Percentiles rank a stretch among this genome's conserved stretches.
Conservation (phyloP, 1,139 yeast genomes). For the Candida buenavistaensis region DNA sequence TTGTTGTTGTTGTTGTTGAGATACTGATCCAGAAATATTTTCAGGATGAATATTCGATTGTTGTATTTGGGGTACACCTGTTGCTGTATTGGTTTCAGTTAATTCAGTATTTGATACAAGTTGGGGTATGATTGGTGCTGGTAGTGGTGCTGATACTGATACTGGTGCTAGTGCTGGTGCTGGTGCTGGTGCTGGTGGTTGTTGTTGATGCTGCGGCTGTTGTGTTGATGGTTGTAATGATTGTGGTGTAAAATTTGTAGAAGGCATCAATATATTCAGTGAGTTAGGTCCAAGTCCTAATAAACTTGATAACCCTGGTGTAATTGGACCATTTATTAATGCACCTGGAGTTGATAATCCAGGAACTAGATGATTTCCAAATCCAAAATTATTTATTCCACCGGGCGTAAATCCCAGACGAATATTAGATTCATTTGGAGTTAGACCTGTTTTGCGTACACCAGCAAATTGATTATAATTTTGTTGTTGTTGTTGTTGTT, state of each 20-base stretch:
- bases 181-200: slow-evolving; percentile 6
- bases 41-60: no score
- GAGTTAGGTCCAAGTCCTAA: slow-evolving; percentile 27
- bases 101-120: no score
- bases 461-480: slow-evolving; percentile 29
- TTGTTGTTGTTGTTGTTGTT: slow-evolving; percentile 13
- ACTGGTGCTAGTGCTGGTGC: no score
- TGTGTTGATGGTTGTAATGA: slow-evolving; percentile 7
- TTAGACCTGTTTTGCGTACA: slow-evolving; percentile 56
- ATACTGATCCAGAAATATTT: no score
- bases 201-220: slow-evolving; percentile 12
- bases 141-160: no score
- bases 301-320: slow-evolving; percentile 47
- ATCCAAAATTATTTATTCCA: slow-evolving; percentile 31
- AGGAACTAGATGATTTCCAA: slow-evolving; percentile 28
- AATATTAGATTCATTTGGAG: slow-evolving; percentile 68
- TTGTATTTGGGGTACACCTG: neutral
- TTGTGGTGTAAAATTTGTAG: neutral
- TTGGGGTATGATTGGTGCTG: no score
- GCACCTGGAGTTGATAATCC: slow-evolving; percentile 49
- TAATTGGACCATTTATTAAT: slow-evolving; percentile 43
- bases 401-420: slow-evolving; percentile 66
- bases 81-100: slow-evolving; percentile 7
- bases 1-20: slow-evolving; percentile 2
- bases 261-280: neutral